phyloP scores from a whole-genome alignment of 2,329 filamentous ascomycete genomes.

The Mollisia scopiformis region DNA sequence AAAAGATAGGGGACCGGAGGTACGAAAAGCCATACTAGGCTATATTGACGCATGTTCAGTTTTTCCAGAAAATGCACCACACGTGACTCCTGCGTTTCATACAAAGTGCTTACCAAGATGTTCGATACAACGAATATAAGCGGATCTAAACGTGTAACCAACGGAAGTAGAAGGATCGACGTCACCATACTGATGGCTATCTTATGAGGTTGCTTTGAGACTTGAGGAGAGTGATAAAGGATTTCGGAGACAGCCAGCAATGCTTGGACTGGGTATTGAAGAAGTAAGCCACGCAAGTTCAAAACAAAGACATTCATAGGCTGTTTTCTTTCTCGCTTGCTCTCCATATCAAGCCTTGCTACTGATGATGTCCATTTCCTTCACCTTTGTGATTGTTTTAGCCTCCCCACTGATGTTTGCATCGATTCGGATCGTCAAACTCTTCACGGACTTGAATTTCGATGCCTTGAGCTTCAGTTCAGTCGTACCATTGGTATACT shows the following conservation, averaged over 20 bases:
- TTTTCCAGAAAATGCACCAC: background rate
- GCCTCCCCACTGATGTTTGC: slow-evolving; percentile 34
- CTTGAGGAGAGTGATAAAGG: background rate
- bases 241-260: background rate
- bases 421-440: slow-evolving; percentile 32
- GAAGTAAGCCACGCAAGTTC: background rate
- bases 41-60: background rate
- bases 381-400: slow-evolving; percentile 28
- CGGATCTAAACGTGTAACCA: background rate
- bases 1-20: background rate
- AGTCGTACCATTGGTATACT: slow-evolving; percentile 30
- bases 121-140: background rate
- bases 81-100: background rate
- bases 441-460: slow-evolving; percentile 34
- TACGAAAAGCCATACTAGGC: background rate
- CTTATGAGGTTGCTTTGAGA: background rate
- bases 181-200: background rate
- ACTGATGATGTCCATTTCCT: slow-evolving; percentile 32
- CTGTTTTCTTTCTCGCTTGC: background rate
- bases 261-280: background rate
- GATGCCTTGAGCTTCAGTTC: slow-evolving; percentile 34
- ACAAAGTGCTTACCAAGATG: background rate
- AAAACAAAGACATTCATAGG: background rate
- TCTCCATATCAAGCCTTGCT: slow-evolving; percentile 18
- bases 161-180: background rate